Evolutionary conservation across 768 basidiomycete species (phyloP), one percentile per base, ranked within the genome.

Genomic region (Auricularia auricula-judae): DNA sequence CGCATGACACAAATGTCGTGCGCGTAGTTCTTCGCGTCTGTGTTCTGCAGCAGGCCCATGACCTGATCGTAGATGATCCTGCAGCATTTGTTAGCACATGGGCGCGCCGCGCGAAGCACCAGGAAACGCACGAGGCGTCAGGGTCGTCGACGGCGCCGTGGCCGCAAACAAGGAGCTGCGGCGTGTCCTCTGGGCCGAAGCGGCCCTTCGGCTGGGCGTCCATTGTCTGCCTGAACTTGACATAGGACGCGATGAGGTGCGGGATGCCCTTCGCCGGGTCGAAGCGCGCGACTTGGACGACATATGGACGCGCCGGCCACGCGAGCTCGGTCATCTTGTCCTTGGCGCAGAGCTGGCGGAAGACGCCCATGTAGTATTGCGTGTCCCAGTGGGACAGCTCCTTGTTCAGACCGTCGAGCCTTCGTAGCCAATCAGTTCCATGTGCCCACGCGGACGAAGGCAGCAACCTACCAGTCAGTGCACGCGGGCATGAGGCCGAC

Each of bases 141-240:
- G 93, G 94, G 74, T 97, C 94, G 69, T 97, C 94, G 66, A 97
- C 92, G 34, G 89, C 89, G 63, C 93, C 93, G 72, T 97, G 94
- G 23, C 94, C 94, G 73, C 90, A 91, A 68, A 93, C 75, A 70
- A 93, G 77, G 68, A 93, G 75, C 73, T 93, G 91, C 64, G 91
- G 91, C 53, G 80, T 78, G 62, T 86, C 84, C 4, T 83, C 78
- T 42, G 77, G 77, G 12, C 68, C 70, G 60, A 82, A 69, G 4
- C 81, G 76, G 34, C 78, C 76, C 23, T 78, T 77, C 62, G 73
- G 72, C 65, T 75, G 74, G 29, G 44, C 62, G 39, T 72, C 69
- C 67, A 93, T 80, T 33, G 87, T 78, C 66, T 82, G 77, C 69
- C 93, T 85, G 83, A 96, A 88, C 72, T 86, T 85, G 67, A 84